Conservation (phyloP, 192 early-diverging fungal genomes). For the Backusella macrospora region DNA sequence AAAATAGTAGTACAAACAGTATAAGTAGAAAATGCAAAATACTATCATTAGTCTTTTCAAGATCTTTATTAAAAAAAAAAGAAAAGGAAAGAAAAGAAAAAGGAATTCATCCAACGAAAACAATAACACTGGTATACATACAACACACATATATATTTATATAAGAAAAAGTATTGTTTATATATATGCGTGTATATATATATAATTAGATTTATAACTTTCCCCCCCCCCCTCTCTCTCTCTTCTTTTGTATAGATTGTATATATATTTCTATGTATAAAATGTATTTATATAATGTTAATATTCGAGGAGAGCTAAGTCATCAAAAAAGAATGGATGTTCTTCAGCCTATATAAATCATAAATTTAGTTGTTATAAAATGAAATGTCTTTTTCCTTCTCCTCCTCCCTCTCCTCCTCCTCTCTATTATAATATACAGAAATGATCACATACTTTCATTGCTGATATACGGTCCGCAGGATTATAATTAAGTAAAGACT, state of each 20-base stretch:
- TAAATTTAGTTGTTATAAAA: not conserved
- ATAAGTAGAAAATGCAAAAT: no score
- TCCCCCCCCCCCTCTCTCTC: no score
- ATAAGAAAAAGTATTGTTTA: no score
- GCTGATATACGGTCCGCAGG: slow-evolving; percentile 39
- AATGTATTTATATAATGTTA: not conserved
- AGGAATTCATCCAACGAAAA: no score
- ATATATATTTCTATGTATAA: not conserved
- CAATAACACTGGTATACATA: no score
- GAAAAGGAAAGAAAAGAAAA: no score
- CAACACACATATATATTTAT: no score
- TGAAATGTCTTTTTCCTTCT: not conserved
- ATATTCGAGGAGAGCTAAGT: slow-evolving; percentile 20
- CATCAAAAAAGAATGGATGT: slow-evolving; percentile 36
- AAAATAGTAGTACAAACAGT: no score
- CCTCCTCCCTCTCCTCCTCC: not conserved
- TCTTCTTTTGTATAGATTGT: not conserved
- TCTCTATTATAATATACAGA: not conserved
- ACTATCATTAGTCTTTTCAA: no score
- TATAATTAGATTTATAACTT: no score
- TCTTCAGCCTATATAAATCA: slow-evolving; percentile 26
- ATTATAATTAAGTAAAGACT: slow-evolving; percentile 39
- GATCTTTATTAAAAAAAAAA: no score
- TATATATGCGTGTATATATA: no score
- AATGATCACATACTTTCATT: slow-evolving; percentile 26